phyloP scores from a whole-genome alignment of 2,329 filamentous ascomycete species.

The Aspergillus texensis region DNA sequence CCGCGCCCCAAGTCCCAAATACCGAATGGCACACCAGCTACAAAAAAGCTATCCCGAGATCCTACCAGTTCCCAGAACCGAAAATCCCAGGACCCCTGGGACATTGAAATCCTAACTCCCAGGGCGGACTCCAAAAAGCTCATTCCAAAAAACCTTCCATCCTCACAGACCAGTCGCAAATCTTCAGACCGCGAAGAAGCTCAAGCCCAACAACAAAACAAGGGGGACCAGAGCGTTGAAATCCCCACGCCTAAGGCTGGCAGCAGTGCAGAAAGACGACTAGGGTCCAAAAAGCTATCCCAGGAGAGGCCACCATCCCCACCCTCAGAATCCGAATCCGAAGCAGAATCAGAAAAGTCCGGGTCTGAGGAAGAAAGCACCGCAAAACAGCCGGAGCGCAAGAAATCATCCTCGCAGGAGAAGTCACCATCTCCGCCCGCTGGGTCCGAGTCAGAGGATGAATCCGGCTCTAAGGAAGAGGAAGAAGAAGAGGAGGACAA shows the following conservation, averaged over 20 bases:
- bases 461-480: neutral
- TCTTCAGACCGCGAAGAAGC: neutral
- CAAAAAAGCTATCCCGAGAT: conserved; percentile 2
- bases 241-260: conserved; percentile 1
- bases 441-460: conserved; percentile 11
- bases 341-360: conserved; percentile 8
- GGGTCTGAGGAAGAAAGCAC: neutral
- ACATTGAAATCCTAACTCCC: conserved; percentile 7
- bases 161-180: neutral
- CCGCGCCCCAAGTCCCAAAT: neutral
- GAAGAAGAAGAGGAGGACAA: neutral
- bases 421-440: conserved; percentile 12
- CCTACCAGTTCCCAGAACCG: neutral
- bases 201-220: neutral
- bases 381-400: neutral
- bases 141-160: neutral
- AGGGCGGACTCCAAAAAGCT: neutral
- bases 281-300: conserved; percentile 2
- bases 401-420: conserved; percentile 1
- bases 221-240: neutral
- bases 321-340: conserved; percentile 14
- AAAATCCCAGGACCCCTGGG: neutral
- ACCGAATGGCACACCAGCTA: neutral
- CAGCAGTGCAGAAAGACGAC: neutral
- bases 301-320: conserved; percentile 10